These are phyloP conservation scores for Sporothrix inflata DNA, from an alignment of 2,329 filamentous ascomycete species.

Conservation along the genomic window DNA sequence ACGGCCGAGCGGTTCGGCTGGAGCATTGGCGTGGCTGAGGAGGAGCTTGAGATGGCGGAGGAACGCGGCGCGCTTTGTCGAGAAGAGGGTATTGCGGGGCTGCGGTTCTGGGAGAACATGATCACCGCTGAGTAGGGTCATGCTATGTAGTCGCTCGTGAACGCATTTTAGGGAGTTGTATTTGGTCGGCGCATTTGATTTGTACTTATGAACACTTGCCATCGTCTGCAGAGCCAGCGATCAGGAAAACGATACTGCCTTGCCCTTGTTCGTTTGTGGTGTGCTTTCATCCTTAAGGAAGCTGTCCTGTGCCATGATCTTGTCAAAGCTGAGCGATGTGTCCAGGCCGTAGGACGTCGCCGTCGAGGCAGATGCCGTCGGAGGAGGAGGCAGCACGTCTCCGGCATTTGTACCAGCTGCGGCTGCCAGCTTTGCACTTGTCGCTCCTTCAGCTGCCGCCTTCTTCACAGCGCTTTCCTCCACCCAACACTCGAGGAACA, in stretches of 20 bases:
- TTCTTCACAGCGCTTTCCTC: constrained; percentile 53
- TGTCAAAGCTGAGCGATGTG: neutral
- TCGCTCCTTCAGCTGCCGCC: neutral
- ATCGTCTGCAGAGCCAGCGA: neutral
- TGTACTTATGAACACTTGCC: neutral
- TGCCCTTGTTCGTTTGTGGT: neutral
- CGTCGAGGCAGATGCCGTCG: neutral
- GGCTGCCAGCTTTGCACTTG: neutral
- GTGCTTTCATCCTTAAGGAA: neutral
- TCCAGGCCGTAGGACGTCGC: neutral
- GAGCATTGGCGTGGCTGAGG: constrained; percentile 94
- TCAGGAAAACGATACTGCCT: constrained; percentile 17
- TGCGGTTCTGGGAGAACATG: constrained; percentile 90
- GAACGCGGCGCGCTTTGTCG: constrained; percentile 85
- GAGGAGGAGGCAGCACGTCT: constrained; percentile 9
- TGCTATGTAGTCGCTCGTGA: neutral
- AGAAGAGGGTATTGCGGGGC: constrained; percentile 87
- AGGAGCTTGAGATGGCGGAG: constrained; percentile 97
- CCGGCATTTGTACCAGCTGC: neutral
- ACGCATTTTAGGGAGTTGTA: constrained; percentile 3
- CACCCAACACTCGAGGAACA: constrained; percentile 70
- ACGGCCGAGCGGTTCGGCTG: constrained; percentile 88
- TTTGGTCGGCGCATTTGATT: neutral
- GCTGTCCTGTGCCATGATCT: neutral
- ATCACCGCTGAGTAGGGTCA: constrained; percentile 11